Evolutionary conservation across 768 basidiomycete species (phyloP), one percentile per base, ranked within the genome.

Genomic region (Termitomyces heimii): DNA sequence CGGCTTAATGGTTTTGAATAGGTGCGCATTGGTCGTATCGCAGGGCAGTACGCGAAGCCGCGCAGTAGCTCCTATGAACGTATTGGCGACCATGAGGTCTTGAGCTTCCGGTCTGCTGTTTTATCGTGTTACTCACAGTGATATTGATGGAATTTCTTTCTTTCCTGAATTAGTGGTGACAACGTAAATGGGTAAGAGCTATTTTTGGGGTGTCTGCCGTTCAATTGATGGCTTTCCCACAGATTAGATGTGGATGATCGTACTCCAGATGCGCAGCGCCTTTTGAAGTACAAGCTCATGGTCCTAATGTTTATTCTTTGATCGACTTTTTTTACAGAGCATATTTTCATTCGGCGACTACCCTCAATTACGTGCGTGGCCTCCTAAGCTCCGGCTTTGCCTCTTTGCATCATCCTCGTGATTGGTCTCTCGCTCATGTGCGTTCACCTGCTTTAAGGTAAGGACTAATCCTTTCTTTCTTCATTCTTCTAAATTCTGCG

Each of bases 21-120:
- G 88, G 80, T 90, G 51, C 85, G 91, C 34, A 84, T 94, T 52
- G 92, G 92, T 6, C 83, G 97, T 12, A 98, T 98, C 60, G 97
- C 95, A 0, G 96, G 96, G 0, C 95, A 97, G 69, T 97, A 96
- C 63, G 94, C 95, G 16, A 97, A 96, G 69, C 97, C 96, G 1
- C 80, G 96, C 55, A 92, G 89, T 65, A 94, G 89, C 66, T 74
- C 77, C 12, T 91, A 81, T 13, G 96, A 99, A 70, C 83, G 79
- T 58, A 77, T 95, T 9, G 85, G 83, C 16, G 87, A 85, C 48
- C 80, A 75, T 32, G 83, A 92, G 62, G 88, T 98, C 0, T 71
- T 87, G 51, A 95, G 90, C 68, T 98, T 98, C 71, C 81, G 92
- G 92, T 91, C 56, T 18, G 81, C 70, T n/a, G 35, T 39, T 26